These are phyloP conservation scores for Fusarium continuum DNA, from an alignment of 2,329 filamentous ascomycete species.

Conservation along the genomic window DNA sequence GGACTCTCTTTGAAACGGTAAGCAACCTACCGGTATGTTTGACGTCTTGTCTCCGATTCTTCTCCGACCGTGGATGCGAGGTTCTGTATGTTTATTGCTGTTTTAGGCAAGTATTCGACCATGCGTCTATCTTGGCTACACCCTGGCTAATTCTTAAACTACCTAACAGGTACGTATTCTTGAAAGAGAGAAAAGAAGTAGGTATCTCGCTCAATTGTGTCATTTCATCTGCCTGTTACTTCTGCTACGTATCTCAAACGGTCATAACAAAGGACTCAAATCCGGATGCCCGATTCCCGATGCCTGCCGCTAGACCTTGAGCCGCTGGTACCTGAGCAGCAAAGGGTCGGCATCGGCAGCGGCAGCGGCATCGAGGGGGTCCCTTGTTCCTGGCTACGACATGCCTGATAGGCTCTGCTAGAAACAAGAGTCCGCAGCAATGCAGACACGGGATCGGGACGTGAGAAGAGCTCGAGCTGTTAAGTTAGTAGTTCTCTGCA, in stretches of 20 bases:
- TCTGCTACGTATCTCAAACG: not conserved
- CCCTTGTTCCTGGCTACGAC: constrained; percentile 28
- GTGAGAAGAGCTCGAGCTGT: not conserved
- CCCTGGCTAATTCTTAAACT: too few relatives aligned
- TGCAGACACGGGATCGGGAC: constrained; percentile 9
- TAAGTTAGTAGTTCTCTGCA: not conserved
- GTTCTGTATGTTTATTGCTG: constrained; percentile 1
- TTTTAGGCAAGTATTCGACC: constrained; percentile 24
- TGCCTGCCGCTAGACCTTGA: constrained; percentile 4
- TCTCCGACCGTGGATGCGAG: constrained; percentile 20
- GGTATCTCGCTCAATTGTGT: too few relatives aligned
- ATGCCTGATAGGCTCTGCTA: constrained; percentile 38
- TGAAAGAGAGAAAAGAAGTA: too few relatives aligned
- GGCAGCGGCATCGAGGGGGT: not conserved
- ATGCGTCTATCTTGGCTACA: not conserved
- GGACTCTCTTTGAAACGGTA: constrained; percentile 30
- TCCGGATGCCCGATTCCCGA: not conserved
- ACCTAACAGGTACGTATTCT: too few relatives aligned
- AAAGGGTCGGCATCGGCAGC: constrained; percentile 28
- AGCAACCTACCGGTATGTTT: constrained; percentile 1
- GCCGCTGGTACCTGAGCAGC: constrained; percentile 21
- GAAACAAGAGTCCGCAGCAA: constrained; percentile 9
- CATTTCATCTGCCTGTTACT: not conserved
- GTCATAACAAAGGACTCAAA: not conserved
- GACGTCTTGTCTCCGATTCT: constrained; percentile 27